Base-by-base conservation (phyloP, 2,329 filamentous ascomycete species). In the Monilinia vaccinii-corymbosi region DNA sequence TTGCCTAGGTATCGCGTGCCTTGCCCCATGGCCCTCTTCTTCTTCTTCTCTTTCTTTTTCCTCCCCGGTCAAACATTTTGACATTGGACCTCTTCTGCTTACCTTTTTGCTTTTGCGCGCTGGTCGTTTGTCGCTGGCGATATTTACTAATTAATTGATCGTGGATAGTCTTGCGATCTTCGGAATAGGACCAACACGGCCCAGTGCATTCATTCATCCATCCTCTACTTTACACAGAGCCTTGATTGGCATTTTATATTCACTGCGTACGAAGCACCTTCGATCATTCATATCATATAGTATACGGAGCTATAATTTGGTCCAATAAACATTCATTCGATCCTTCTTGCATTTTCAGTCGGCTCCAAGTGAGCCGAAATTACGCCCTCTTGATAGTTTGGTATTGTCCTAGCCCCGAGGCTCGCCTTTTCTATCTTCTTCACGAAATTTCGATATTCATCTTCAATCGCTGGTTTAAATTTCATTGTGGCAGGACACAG, bases 301-400 rank as follows among this genome's bases (percentile, higher is more conserved):
- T 48, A 65, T 69, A 66, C 66, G 60, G 68, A 44, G 56, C 58
- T 32, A 57, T 56, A 58, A 61, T 61, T 56, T 50, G 36, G 48
- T 36, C 53, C 56, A 56, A 66, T 64, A 68, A 61, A 64, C 59
- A 56, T 55, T 60, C 59, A 56, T 55, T 60, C 64, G 55, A 65
- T 63, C 67, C 60, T 44, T 46, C 16, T 65, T 61, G 65, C 60
- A 63, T 42, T 44, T 61, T 63, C 60, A 51, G 51, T 62, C 64
- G 65, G 65, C 57, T 71, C 68, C 67, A 64, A 69, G 68, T 60
- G 68, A 69, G 44, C 63, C 66, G 62, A 62, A 58, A 64, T 58
- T 61, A 69, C 67, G 59, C 63, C 70, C 69, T 66, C 70, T 70
- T 60, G 60, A 56, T 65, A 53, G 13, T 14, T 62, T 44, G 32